Percentiles rank a stretch among this genome's conserved stretches.
Evolutionary conservation across 2,329 filamentous ascomycete genomes (phyloP).

Genomic region (Claviceps pusilla): DNA sequence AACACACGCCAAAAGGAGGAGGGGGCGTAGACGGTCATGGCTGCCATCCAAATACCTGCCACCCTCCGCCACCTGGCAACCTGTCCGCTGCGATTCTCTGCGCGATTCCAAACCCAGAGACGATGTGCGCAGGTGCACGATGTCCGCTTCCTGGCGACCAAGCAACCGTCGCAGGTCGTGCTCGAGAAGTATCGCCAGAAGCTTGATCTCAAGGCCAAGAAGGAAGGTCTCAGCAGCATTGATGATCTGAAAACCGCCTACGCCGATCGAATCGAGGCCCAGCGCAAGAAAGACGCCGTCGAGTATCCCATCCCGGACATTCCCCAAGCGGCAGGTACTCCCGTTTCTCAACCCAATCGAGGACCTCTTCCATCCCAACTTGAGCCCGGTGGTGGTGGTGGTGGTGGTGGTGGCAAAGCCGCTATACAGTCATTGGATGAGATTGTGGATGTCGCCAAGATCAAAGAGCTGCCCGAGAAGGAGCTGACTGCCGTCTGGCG

Average conservation of each 20-base stretch:
- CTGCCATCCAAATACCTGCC: slow-evolving; percentile 29
- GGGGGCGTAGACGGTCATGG: slow-evolving; percentile 23
- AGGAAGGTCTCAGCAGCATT: slow-evolving; percentile 55
- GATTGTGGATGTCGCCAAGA: slow-evolving; percentile 66
- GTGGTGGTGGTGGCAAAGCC: neutral
- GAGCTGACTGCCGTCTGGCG: slow-evolving; percentile 87
- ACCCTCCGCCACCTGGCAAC: slow-evolving; percentile 31
- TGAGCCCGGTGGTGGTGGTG: slow-evolving; percentile 5
- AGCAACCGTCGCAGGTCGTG: slow-evolving; percentile 50
- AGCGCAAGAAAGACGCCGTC: slow-evolving; percentile 52
- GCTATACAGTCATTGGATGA: slow-evolving; percentile 32
- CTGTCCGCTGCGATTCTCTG: slow-evolving; percentile 18
- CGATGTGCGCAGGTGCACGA: slow-evolving; percentile 89
- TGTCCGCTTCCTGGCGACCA: slow-evolving; percentile 75
- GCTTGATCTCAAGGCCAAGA: slow-evolving; percentile 64
- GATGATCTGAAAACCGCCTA: slow-evolving; percentile 70
- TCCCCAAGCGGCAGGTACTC: slow-evolving; percentile 22
- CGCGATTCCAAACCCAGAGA: slow-evolving; percentile 39
- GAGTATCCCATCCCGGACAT: slow-evolving; percentile 24
- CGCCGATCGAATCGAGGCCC: slow-evolving; percentile 61
- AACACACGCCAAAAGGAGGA: neutral
- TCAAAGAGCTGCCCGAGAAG: slow-evolving; percentile 53
- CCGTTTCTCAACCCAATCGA: slow-evolving; percentile 21
- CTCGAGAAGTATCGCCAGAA: slow-evolving; percentile 79
- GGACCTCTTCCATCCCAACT: slow-evolving; percentile 14